Evolutionary conservation across 805 yeast genomes (phyloP), one percentile per base, ranked within the genome.

Genomic region (Cyberlindnera subsufficiens): DNA sequence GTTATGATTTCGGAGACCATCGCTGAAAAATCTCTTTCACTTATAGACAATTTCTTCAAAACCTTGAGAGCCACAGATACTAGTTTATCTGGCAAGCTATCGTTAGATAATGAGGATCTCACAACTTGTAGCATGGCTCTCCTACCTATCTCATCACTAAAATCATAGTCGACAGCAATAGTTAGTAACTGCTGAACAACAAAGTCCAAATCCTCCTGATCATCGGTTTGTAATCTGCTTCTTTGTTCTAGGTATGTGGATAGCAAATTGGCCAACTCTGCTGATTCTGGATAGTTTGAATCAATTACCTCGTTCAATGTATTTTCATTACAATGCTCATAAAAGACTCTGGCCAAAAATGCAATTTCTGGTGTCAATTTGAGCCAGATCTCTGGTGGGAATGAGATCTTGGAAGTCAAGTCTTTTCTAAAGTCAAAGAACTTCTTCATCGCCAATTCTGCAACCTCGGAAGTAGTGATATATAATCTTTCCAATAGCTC

Each of bases 131-230:
- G 64, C 77, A 88, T 78, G 36, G 79, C 78, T 59, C 96, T 74
- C 56, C 96, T 76, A 17, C 97, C 96, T 37, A 85, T 75, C 61
- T 90, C 96, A 66, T 93, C 97, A 53, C 88, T 82, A 55, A 78
- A 88, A 60, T 93, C 98, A 56, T 83, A 84, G 32, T 77, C 75
- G 25, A 74, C 74, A 0, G 90, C 82, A 22, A 87, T 74, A 9
- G 67, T 61, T 32, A 91, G 59, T 17, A 91, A 61, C 60, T 93
- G 96, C 44, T 79, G 78, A 34, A 89, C 72, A 37, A 89, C 77
- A 56, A 80, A 89, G 49, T 85, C 90, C 25, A 78, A 58, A 43
- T 83, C 88, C 18, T 67, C 69, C 5, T 75, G 66, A 42, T 80
- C 80, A 3, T 67, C 69, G 1, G 34, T 42, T 40, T 42, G 55